Evolutionary conservation across 2,329 filamentous ascomycete genomes (phyloP).

Genomic region (Penicillium nordicum): DNA sequence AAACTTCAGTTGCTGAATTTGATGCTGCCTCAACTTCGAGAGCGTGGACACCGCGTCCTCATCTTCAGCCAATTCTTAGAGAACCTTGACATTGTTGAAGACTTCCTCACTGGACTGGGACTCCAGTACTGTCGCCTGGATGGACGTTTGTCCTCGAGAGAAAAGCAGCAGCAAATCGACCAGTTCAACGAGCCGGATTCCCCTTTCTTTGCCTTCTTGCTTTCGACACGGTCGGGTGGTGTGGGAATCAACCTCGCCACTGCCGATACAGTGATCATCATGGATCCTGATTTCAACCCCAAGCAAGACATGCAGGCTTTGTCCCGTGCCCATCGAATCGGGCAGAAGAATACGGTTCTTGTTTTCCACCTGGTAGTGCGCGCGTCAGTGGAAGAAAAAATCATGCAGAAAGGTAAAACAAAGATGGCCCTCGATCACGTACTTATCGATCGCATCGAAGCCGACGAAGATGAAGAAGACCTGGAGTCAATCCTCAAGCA

Average conservation of each 20-base stretch:
- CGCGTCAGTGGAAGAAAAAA: slow-evolving; percentile 86
- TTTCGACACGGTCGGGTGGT: slow-evolving; percentile 91
- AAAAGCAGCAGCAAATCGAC: slow-evolving; percentile 94
- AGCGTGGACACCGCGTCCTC: slow-evolving; percentile 82
- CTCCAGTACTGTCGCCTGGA: slow-evolving; percentile 77
- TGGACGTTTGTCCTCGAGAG: slow-evolving; percentile 72
- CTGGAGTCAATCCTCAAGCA: slow-evolving; percentile 84
- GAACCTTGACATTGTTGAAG: slow-evolving; percentile 85
- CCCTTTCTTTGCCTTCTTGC: slow-evolving; percentile 78
- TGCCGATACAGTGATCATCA: slow-evolving; percentile 95
- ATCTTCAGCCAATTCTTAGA: slow-evolving; percentile 93
- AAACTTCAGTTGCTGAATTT: slow-evolving; percentile 82
- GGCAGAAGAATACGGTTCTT: slow-evolving; percentile 91
- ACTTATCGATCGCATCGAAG: slow-evolving; percentile 86
- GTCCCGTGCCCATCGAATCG: slow-evolving; percentile 90
- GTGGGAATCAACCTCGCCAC: slow-evolving; percentile 97
- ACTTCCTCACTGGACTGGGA: slow-evolving; percentile 76
- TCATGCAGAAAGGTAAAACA: slow-evolving; percentile 90
- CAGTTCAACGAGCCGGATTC: slow-evolving; percentile 85
- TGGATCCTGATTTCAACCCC: slow-evolving; percentile 95
- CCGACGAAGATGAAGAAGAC: slow-evolving; percentile 75
- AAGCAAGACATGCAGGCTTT: slow-evolving; percentile 97
- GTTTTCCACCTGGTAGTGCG: slow-evolving; percentile 94
- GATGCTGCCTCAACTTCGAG: slow-evolving; percentile 81
- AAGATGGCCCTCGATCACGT: slow-evolving; percentile 96